Evolutionary conservation across 1,284 basidiomycete genomes (phyloP), one percentile per base, ranked within the genome.

Genomic region (Polyporus tsugae): DNA sequence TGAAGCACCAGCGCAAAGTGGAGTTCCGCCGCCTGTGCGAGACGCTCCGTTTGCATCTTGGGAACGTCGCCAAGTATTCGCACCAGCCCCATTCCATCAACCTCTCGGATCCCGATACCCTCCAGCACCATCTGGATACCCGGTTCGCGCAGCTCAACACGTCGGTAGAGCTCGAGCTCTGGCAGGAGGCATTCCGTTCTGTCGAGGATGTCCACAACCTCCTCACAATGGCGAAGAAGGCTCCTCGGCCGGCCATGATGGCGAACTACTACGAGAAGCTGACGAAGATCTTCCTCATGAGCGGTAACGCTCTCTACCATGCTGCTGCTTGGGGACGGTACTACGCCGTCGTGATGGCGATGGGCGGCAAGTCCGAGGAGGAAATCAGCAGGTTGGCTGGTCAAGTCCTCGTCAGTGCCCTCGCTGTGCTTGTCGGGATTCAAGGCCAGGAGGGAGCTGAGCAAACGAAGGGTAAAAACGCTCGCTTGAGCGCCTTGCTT

Each of bases 181-280:
- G 97, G 98, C 97, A 99, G 80, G 97, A 99, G 81, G 97, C 96
- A 5, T 99, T 99, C 89, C 94, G 98, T 70, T 96, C 95, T 58
- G 95, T 99, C 70, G 97, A 99, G 81, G 98, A 99, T 80, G 95
- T 99, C 53, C 97, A 99, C 84, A 97, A 96, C 77, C 88, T 99
- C 60, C 89, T 99, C 74, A 95, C 92, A 35, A 91, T 96, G 89
- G 89, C 94, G 39, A 98, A 98, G 82, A 97, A 97, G 82, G 90
- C 92, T 0, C 95, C 96, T 6, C 91, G 94, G 52, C 95, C 96
- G 0, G 87, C 92, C 7, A 98, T 99, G 95, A 99, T 99, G 97
- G 96, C 96, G 70, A 96, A 96, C 80, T 99, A 99, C 83, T 99
- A 99, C 83, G 97, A 99, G 81, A 99, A 99, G 84, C 90, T 99